Evolutionary conservation across 75 land plant species (phyloP).

Genomic region (Larix kaempferi): DNA sequence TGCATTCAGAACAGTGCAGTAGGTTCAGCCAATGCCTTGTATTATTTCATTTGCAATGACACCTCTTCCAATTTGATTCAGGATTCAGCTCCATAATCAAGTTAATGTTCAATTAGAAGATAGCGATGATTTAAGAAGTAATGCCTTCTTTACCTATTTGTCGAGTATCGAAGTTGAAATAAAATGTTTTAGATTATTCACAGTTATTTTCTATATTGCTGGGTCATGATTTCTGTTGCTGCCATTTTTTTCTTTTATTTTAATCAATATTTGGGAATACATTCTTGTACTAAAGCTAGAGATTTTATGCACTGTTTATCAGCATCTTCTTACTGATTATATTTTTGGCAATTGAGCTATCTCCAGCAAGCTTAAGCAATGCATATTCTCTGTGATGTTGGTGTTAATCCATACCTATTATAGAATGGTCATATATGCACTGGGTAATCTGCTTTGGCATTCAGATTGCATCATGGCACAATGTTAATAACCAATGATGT

Average conservation of each 20-base stretch:
- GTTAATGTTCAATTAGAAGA: neutral
- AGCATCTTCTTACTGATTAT: neutral
- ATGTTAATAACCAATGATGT: neutral
- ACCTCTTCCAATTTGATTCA: conserved; percentile 1
- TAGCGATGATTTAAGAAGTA: neutral
- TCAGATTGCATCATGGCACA: neutral
- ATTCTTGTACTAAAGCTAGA: conserved; percentile 3
- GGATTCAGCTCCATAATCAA: neutral
- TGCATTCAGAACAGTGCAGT: conserved; percentile 8
- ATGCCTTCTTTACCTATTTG: neutral
- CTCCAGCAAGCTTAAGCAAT: no score
- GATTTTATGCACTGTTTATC: neutral
- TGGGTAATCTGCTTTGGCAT: neutral
- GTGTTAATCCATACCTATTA: neutral
- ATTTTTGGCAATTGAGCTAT: neutral
- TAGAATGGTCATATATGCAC: neutral
- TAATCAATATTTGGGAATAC: neutral
- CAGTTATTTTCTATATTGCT: neutral
- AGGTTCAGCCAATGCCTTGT: neutral
- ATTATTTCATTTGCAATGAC: conserved; percentile 5
- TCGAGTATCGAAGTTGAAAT: neutral
- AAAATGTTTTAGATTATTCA: neutral
- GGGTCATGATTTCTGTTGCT: neutral
- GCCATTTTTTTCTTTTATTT: neutral
- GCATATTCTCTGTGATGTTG: neutral